phyloP scores from a whole-genome alignment of 2,329 filamentous ascomycete species.

The Rachicladosporium sp. region DNA sequence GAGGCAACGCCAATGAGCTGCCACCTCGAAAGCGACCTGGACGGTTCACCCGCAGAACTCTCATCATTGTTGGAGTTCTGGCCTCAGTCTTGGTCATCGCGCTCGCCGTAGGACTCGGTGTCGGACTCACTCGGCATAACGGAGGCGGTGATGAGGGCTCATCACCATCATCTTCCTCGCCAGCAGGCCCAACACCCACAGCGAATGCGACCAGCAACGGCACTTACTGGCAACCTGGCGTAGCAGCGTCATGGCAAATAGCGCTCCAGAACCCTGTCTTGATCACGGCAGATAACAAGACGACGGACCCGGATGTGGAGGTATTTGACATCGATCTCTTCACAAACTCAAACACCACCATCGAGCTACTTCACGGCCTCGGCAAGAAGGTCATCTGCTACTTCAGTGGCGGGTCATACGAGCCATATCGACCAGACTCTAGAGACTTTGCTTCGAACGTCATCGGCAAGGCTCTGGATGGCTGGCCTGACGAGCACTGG shows the following conservation, averaged over 20 bases:
- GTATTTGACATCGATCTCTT: slow-evolving; percentile 53
- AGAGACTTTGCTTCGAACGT: slow-evolving; percentile 42
- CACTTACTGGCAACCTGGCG: slow-evolving; percentile 29
- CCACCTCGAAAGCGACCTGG: background rate
- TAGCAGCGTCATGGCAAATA: slow-evolving; percentile 50
- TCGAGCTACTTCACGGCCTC: slow-evolving; percentile 35
- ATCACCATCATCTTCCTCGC: background rate
- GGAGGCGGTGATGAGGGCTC: no score
- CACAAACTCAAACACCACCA: slow-evolving; percentile 35
- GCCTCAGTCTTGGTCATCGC: slow-evolving; percentile 5
- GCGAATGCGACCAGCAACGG: slow-evolving; percentile 1
- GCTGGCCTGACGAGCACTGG: slow-evolving; percentile 59
- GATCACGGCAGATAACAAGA: slow-evolving; percentile 21
- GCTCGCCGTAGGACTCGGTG: slow-evolving; percentile 5
- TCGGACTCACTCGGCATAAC: slow-evolving; percentile 2
- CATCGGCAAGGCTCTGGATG: slow-evolving; percentile 45
- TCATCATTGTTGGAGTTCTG: slow-evolving; percentile 3
- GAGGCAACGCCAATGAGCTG: background rate
- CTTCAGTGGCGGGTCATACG: slow-evolving; percentile 60
- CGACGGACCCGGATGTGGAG: slow-evolving; percentile 37
- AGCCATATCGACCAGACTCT: slow-evolving; percentile 49
- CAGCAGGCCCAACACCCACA: background rate
- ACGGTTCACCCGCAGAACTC: slow-evolving; percentile 3
- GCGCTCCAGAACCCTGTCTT: slow-evolving; percentile 36
- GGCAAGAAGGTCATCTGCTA: slow-evolving; percentile 60